Evolutionary conservation across 2,329 filamentous ascomycete species (phyloP).

Genomic region (Pezicula rhizophila): DNA sequence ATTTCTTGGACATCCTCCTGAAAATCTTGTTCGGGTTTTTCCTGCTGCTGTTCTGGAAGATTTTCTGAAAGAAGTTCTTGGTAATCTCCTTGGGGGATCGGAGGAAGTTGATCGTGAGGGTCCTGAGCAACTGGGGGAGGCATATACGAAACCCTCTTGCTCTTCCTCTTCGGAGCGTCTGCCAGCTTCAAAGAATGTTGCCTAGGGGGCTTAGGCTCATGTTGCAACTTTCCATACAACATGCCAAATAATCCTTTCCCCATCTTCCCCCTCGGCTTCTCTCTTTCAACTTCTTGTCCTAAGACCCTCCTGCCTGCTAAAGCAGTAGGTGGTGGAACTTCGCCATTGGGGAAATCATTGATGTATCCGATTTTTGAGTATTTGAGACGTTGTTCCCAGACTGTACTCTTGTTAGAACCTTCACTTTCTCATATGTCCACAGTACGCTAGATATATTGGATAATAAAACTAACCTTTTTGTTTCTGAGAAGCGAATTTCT

Average conservation of each 20-base stretch:
- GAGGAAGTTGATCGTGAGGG: too few species aligned
- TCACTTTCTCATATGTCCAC: too few species aligned
- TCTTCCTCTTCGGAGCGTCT: too few species aligned
- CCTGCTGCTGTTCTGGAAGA: too few species aligned
- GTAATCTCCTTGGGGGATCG: too few species aligned
- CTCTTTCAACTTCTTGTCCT: slow-evolving; percentile 37
- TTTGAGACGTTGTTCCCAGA: slow-evolving; percentile 65
- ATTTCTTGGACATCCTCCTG: too few species aligned
- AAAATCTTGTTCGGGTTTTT: too few species aligned
- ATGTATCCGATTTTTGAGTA: slow-evolving; percentile 67
- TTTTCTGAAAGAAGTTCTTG: too few species aligned
- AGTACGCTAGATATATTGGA: not conserved
- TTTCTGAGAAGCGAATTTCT: slow-evolving; percentile 49
- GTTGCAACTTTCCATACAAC: not conserved
- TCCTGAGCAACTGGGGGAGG: too few species aligned
- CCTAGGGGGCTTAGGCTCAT: slow-evolving; percentile 28
- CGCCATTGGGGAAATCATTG: slow-evolving; percentile 55
- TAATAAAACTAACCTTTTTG: not conserved
- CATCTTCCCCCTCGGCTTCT: slow-evolving; percentile 34
- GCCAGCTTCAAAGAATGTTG: slow-evolving; percentile 29
- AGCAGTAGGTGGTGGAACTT: slow-evolving; percentile 74
- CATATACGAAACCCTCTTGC: too few species aligned
- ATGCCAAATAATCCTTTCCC: slow-evolving; percentile 2
- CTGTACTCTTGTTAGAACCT: slow-evolving; percentile 50
- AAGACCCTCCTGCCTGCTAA: slow-evolving; percentile 61